Evolutionary conservation across 106 monocot genomes (phyloP), one percentile per base, ranked within the genome.

Genomic region (Agapanthus africanus): DNA sequence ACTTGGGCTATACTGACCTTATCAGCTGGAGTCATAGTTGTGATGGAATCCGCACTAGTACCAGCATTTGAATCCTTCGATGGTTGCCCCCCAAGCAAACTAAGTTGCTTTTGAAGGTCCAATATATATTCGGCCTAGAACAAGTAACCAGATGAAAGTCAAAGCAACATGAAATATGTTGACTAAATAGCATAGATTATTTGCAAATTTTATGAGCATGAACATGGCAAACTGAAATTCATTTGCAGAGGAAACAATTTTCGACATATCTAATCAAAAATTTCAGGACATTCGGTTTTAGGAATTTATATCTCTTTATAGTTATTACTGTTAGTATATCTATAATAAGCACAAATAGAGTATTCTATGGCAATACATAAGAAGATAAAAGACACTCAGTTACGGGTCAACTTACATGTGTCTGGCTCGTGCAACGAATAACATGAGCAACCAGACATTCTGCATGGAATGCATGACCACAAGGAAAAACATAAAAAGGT

Each of bases 401-500:
- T 56, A 61, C n/a, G 4, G 6, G 35, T 61, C 33, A 61, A 77
- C 91, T 80, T 81, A 93, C 99, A 71, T 99, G 84, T 57, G 61
- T 65, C 68, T 69, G 81, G 71, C 59, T 75, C 6, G 81, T 73
- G 72, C 80, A 81, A 11, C 63, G 73, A 50, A 84, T 85, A 44
- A 99, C 87, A 78, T 99, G 92, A 78, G 79, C 84, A 65, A 99
- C 89, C 35, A 99, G 76, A 79, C 99, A 99, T 51, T 83, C 70
- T 21, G 90, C 80, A 83, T 99, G 99, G 51, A 99, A 99, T 25
- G 93, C 76, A 76, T 99, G 99, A n/a, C 87, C 81, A 71, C 99
- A 99, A 51, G 99, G 99, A 40, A 99, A 99, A 39, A 99, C 81
- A 79, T 93, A 93, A 63, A 99, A 90, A 3, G 99, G 99, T 0